Evolutionary conservation across 352 stramenopile genomes (phyloP).

Genomic region (Globisporangium abappressorium): DNA sequence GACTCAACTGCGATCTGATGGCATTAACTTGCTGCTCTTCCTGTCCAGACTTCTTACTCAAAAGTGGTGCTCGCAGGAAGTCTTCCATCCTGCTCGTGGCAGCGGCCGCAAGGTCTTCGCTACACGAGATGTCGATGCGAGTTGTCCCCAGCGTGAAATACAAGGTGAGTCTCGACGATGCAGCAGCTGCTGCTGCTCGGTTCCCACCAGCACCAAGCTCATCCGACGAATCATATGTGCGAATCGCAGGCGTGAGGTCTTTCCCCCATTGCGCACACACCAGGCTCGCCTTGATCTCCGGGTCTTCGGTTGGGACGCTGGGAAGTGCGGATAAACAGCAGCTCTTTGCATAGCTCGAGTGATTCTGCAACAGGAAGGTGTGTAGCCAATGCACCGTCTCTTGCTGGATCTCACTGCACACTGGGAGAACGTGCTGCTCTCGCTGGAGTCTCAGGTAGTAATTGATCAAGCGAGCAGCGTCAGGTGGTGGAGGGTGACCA

Average conservation of each 20-base stretch:
- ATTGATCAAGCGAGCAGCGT: constrained; percentile 43
- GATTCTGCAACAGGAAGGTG: constrained; percentile 52
- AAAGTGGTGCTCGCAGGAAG: constrained; percentile 45
- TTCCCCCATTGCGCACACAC: constrained; percentile 59
- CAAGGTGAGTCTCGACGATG: constrained; percentile 26
- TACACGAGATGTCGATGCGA: constrained; percentile 26
- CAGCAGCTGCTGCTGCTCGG: constrained; percentile 5
- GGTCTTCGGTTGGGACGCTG: constrained; percentile 37
- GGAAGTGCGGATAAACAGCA: constrained; percentile 53
- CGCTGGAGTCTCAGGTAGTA: constrained; percentile 57
- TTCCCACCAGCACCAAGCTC: neutral
- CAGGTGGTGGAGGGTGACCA: constrained; percentile 1
- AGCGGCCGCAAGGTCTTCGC: constrained; percentile 17
- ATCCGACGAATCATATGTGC: neutral
- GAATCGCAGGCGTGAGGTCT: constrained; percentile 51
- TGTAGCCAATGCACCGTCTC: constrained; percentile 44
- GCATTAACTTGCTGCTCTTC: constrained; percentile 24
- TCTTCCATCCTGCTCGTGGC: constrained; percentile 36
- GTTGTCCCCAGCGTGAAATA: constrained; percentile 67
- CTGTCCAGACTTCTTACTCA: constrained; percentile 48
- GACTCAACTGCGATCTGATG: constrained; percentile 37
- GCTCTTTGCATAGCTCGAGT: constrained; percentile 48
- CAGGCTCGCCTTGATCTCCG: constrained; percentile 57
- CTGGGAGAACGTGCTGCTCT: constrained; percentile 42
- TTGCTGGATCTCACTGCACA: constrained; percentile 27